Evolutionary conservation across 2,329 filamentous ascomycete genomes (phyloP), one percentile per base, ranked within the genome.

Genomic region (Ascosphaera acerosa): DNA sequence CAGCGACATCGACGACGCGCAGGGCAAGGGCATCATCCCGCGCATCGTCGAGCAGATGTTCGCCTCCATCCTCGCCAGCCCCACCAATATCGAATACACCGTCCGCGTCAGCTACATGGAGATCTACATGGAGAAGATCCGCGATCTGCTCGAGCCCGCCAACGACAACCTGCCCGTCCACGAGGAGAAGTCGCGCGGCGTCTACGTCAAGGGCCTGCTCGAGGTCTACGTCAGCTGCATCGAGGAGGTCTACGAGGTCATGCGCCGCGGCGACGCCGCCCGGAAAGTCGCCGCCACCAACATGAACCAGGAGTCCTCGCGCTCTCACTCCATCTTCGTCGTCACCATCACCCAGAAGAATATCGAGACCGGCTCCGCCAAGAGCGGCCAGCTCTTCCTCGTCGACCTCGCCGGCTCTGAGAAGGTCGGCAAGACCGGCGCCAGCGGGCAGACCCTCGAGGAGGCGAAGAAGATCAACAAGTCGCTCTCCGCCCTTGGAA

Each of bases 381-480:
- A 92, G 61, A 91, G 81, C 48, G 87, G 87, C 35, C 81, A 91
- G 54, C 69, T 97, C 15, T 94, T 92, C 64, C 61, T 97, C 50
- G 87, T 97, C 39, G 87, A 97, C 71, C 61, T 97, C 61, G 87
- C 87, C 32, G 87, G 87, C 62, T 91, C 80, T 47, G 87, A 97
- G 58, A 94, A 94, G 59, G 81, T 94, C 32, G 84, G 87, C 49
- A 94, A 97, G 65, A 97, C 87, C 18, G 87, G 87, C 42, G 87
- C 87, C 38, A 92, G 80, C 50, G 87, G 87, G 34, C 87, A 94
- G 55, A 94, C 84, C 3, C 62, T 97, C 27, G 87, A 94, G 53
- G 87, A 97, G 52, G 87, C 87, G 37, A 94, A 94, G 64, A 97
- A 97, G 64, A 97, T 97, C 65, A 97, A 97, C 66, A 94, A 94